Conservation (phyloP, 768 basidiomycete genomes). For the Chalciporus sphaerocephalus region DNA sequence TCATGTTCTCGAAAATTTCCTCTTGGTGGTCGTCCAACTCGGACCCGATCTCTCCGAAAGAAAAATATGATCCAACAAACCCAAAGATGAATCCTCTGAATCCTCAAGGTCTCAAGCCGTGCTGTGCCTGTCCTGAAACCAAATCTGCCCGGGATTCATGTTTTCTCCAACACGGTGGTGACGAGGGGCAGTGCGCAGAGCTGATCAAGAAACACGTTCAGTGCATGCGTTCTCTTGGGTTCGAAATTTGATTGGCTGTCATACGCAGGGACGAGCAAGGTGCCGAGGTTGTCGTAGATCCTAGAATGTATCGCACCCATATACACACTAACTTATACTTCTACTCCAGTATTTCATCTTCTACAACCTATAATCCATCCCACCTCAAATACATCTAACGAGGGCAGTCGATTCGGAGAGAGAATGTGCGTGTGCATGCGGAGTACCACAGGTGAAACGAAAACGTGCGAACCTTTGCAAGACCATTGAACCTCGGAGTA, state of each 20-base stretch:
- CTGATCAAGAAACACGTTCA: slow-evolving; percentile 76
- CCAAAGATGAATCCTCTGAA: slow-evolving; percentile 86
- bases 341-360: background rate
- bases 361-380: slow-evolving; percentile 1
- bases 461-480: background rate
- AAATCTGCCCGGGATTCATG: slow-evolving; percentile 93
- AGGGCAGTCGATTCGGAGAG: background rate
- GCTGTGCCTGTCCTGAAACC: slow-evolving; percentile 93
- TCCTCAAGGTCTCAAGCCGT: slow-evolving; percentile 95
- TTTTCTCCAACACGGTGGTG: slow-evolving; percentile 68
- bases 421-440: background rate
- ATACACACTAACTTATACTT: background rate
- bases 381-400: slow-evolving; percentile 3
- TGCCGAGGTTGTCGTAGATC: background rate
- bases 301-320: background rate
- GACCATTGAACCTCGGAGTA: background rate
- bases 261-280: too few relatives aligned
- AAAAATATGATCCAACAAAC: slow-evolving; percentile 65
- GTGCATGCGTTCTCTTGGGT: slow-evolving; percentile 90
- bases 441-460: background rate
- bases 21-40: slow-evolving; percentile 50
- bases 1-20: slow-evolving; percentile 49
- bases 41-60: slow-evolving; percentile 27
- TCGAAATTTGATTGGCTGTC: slow-evolving; percentile 55
- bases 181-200: slow-evolving; percentile 75